A percentile compares a stretch with the other conserved stretches of the same genome.
Evolutionary conservation across 495 filamentous ascomycete species (phyloP).

Genomic region (Venustampulla echinocandica): DNA sequence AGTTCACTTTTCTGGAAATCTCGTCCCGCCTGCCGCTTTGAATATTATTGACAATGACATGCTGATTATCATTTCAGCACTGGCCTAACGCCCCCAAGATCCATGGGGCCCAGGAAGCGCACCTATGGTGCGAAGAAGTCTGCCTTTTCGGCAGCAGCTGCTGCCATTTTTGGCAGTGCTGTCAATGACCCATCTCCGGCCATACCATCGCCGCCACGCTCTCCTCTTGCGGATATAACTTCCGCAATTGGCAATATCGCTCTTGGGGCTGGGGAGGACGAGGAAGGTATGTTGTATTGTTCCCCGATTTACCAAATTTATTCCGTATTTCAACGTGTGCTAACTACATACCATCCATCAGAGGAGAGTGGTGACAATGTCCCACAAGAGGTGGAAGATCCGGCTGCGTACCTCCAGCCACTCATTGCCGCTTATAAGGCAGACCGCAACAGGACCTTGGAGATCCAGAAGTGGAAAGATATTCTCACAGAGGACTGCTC

Average conservation of each 20-base stretch:
- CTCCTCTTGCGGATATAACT: slow-evolving; percentile 1
- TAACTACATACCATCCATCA: too few species aligned
- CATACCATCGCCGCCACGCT: not conserved
- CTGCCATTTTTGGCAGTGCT: slow-evolving; percentile 12
- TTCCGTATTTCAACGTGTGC: too few species aligned
- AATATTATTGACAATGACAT: too few species aligned
- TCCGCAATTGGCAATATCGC: not conserved
- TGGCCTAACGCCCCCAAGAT: not conserved
- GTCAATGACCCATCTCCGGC: not conserved
- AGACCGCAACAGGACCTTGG: not conserved
- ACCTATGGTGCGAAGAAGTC: slow-evolving; percentile 14
- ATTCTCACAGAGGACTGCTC: slow-evolving; percentile 38
- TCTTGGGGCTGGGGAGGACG: not conserved
- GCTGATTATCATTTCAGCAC: too few species aligned
- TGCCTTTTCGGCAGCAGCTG: not conserved
- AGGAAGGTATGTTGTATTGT: not conserved
- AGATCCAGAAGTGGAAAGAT: slow-evolving; percentile 34
- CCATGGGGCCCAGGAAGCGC: not conserved
- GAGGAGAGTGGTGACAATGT: too few species aligned
- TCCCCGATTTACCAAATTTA: too few species aligned
- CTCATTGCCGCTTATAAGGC: slow-evolving; percentile 2
- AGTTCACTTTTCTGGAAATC: too few species aligned
- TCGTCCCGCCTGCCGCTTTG: too few species aligned
- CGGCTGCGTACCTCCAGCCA: not conserved
- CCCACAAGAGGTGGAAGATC: not conserved